Evolutionary conservation across 257 asterid genomes (phyloP), one percentile per base, ranked within the genome.

Genomic region (Forsythia suspensa): DNA sequence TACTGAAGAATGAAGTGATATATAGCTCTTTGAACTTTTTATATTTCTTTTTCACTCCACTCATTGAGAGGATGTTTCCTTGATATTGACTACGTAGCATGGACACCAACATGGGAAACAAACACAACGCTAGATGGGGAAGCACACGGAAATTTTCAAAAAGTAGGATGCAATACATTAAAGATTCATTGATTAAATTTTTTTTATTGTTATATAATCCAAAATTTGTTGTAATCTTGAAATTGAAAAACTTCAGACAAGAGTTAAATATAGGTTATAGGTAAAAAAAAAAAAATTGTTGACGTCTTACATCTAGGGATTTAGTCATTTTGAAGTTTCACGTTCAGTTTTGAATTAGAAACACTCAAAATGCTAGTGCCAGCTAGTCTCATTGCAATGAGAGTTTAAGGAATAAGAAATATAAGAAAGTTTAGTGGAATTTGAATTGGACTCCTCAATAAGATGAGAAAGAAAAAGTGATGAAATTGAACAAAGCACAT

Each of bases 1-100:
- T 16, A 51, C 63, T 78, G 65, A 78, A 59, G 72, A 75, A 3
- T 69, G 43, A 74, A 12, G 38, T 36, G 79, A 44, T 37, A 3
- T 37, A 3, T 29, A 20, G 10, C 11, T 24, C 38, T 21, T 21
- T 61, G 69, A 20, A 61, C 6, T 61, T 29, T 61, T 46, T 70
- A 24, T 44, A 38, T 18, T 57, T 70, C 72, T 37, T 74, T 41
- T 36, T 43, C 20, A 34, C 41, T 8, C 73, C 37, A 42, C 65
- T 77, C 29, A 4, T 73, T 69, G 52, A 10, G 70, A 5, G 52
- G 51, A 21, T 76, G 77, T 46, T 41, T 71, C 11, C 71, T 24
- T 57, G 7, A 5, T 24, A 37, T 44, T 39, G 15, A 67, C 70
- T 59, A 74, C 8, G 9, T 10, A 63, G 70, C 18, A 29, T 29